Evolutionary conservation across 192 early-diverging fungal genomes (phyloP).

Genomic region (Geosiphon pyriformis): DNA sequence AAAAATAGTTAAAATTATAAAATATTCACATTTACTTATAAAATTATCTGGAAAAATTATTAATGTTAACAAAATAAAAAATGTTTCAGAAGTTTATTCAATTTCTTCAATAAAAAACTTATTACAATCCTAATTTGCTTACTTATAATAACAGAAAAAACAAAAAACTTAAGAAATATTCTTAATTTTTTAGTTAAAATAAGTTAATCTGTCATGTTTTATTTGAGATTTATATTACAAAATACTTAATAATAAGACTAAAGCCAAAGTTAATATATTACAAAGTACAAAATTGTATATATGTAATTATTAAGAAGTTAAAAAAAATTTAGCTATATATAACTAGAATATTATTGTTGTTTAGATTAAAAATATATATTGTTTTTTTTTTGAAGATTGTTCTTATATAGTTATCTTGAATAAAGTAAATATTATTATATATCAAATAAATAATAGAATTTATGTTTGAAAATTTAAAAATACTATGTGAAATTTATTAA

Average conservation of each 20-base stretch:
- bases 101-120: background rate
- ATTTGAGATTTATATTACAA: constrained; percentile 4
- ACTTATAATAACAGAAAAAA: constrained; percentile 3
- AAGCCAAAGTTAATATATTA: constrained; percentile 8
- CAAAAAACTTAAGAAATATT: constrained; percentile 4
- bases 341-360: constrained; percentile 3
- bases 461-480: constrained; percentile 13
- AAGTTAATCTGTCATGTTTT: constrained; percentile 1
- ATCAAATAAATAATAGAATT: constrained; percentile 1
- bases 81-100: background rate
- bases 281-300: background rate
- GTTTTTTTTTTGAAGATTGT: background rate
- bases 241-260: constrained; percentile 2
- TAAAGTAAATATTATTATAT: constrained; percentile 4
- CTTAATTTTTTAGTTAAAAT: constrained; percentile 2
- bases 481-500: constrained; percentile 17
- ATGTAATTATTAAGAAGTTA: background rate
- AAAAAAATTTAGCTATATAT: background rate
- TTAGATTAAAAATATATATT: constrained; percentile 2
- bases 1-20: background rate
- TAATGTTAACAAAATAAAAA: constrained; percentile 6
- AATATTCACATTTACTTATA: background rate
- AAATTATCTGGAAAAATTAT: constrained; percentile 2
- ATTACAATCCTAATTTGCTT: constrained; percentile 3
- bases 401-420: constrained; percentile 11